Percentiles rank a stretch among this genome's conserved stretches.
Evolutionary conservation across 2,329 filamentous ascomycete genomes (phyloP).

Genomic region (Ascochyta viciae-villosae): DNA sequence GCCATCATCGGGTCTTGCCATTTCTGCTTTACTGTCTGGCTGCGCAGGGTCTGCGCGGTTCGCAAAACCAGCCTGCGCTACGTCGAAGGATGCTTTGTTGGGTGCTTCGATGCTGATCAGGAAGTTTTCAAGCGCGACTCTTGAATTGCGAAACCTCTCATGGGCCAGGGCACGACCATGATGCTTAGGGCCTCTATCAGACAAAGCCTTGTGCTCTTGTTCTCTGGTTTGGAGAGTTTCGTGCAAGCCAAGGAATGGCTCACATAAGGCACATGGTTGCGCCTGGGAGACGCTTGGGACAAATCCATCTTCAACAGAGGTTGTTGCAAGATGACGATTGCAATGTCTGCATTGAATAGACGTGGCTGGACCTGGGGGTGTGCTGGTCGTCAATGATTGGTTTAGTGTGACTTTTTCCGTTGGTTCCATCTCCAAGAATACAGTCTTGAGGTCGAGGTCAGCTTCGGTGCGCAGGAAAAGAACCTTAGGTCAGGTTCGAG

Average conservation of each 20-base stretch:
- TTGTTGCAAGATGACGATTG: background rate
- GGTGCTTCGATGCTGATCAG: constrained; percentile 30
- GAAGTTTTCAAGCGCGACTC: constrained; percentile 32
- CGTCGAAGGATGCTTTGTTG: background rate
- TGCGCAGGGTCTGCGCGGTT: background rate
- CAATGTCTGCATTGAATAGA: constrained; percentile 11
- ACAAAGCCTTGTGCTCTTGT: constrained; percentile 6
- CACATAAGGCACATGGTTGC: constrained; percentile 1
- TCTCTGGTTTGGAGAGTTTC: background rate
- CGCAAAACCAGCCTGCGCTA: background rate
- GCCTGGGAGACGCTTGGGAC: background rate
- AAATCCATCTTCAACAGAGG: background rate
- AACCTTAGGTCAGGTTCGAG: background rate
- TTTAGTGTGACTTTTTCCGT: background rate
- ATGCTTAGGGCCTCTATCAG: constrained; percentile 12
- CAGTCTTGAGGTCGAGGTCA: background rate
- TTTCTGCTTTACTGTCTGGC: background rate
- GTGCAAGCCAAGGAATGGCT: constrained; percentile 9
- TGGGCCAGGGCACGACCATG: constrained; percentile 5
- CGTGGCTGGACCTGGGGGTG: background rate
- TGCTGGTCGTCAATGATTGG: background rate
- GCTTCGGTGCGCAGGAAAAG: background rate
- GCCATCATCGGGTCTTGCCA: background rate
- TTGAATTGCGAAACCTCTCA: constrained; percentile 3
- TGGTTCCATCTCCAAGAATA: background rate